Conservation (phyloP, 805 yeast genomes). For the Kuraishia piskuri region DNA sequence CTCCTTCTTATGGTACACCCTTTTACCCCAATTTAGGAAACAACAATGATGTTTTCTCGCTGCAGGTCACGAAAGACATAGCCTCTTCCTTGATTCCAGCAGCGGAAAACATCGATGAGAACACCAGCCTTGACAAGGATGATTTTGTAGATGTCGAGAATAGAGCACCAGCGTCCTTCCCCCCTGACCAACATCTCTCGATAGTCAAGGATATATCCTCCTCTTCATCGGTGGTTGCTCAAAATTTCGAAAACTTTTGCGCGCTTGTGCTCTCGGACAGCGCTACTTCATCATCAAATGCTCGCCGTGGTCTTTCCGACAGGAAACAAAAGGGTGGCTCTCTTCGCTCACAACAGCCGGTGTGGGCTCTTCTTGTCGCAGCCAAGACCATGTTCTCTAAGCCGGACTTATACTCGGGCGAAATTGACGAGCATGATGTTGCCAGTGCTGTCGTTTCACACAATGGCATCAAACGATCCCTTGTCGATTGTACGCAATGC, state of each 20-base stretch:
- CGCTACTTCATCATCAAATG: slow-evolving; percentile 3
- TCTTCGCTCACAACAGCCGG: slow-evolving; percentile 30
- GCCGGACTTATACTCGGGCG: slow-evolving; percentile 35
- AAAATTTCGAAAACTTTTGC: slow-evolving; percentile 30
- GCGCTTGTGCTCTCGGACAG: slow-evolving; percentile 19
- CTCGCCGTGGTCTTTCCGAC: slow-evolving; percentile 3
- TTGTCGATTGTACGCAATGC: slow-evolving; percentile 20
- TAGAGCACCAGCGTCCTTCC: slow-evolving; percentile 20
- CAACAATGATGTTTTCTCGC: background rate
- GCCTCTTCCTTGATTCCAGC: background rate
- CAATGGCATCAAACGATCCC: slow-evolving; percentile 13
- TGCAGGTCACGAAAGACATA: background rate
- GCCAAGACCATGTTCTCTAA: slow-evolving; percentile 38
- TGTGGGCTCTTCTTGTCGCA: slow-evolving; percentile 47
- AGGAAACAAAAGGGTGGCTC: slow-evolving; percentile 13
- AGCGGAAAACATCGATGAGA: background rate
- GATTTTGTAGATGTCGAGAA: background rate
- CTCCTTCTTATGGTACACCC: background rate
- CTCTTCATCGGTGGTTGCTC: slow-evolving; percentile 25
- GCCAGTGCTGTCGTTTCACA: slow-evolving; percentile 9
- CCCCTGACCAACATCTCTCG: slow-evolving; percentile 20
- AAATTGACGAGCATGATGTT: slow-evolving; percentile 13
- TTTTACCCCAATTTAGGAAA: background rate
- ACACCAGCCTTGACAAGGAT: background rate
- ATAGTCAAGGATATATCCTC: slow-evolving; percentile 26